Percentiles rank a stretch among this genome's conserved stretches.
These are phyloP conservation scores for Isabelozyma pseudorhagii DNA, from an alignment of 805 yeast species.

Conservation along the genomic window DNA sequence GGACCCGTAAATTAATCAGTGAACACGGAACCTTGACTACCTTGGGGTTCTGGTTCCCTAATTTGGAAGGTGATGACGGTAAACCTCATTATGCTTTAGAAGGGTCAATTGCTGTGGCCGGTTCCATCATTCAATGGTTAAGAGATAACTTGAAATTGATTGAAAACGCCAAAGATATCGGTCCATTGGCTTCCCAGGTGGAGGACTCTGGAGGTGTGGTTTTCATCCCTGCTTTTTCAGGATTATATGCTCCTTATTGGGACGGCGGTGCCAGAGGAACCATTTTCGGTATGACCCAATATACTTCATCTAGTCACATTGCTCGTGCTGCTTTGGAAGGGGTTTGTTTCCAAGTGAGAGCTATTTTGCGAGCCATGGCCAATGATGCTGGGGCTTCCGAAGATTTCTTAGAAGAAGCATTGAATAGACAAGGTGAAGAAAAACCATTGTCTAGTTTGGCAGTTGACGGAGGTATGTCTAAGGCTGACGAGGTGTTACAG, in stretches of 20 bases:
- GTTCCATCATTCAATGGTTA: slow-evolving; percentile 91
- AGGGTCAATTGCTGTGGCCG: slow-evolving; percentile 96
- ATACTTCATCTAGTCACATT: slow-evolving; percentile 86
- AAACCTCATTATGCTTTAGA: slow-evolving; percentile 86
- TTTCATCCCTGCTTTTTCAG: slow-evolving; percentile 92
- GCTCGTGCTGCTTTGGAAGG: slow-evolving; percentile 96
- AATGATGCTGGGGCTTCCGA: slow-evolving; percentile 68
- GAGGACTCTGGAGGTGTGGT: slow-evolving; percentile 85
- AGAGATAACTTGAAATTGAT: slow-evolving; percentile 85
- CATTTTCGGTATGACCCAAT: slow-evolving; percentile 88
- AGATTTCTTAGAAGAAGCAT: slow-evolving; percentile 55
- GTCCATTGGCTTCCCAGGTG: slow-evolving; percentile 83
- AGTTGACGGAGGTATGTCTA: slow-evolving; percentile 95
- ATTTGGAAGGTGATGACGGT: slow-evolving; percentile 42
- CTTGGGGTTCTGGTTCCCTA: slow-evolving; percentile 86
- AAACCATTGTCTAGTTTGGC: slow-evolving; percentile 54
- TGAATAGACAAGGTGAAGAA: slow-evolving; percentile 40
- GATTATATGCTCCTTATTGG: slow-evolving; percentile 96
- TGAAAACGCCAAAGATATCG: slow-evolving; percentile 79
- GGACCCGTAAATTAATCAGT: slow-evolving; percentile 64
- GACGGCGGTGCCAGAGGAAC: slow-evolving; percentile 89
- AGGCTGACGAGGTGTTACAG: slow-evolving; percentile 87
- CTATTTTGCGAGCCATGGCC: slow-evolving; percentile 86
- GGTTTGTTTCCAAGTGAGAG: slow-evolving; percentile 89
- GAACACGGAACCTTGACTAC: slow-evolving; percentile 85